These are phyloP conservation scores for Fusarium denticulatum DNA, from an alignment of 2,329 filamentous ascomycete species.

Conservation along the genomic window DNA sequence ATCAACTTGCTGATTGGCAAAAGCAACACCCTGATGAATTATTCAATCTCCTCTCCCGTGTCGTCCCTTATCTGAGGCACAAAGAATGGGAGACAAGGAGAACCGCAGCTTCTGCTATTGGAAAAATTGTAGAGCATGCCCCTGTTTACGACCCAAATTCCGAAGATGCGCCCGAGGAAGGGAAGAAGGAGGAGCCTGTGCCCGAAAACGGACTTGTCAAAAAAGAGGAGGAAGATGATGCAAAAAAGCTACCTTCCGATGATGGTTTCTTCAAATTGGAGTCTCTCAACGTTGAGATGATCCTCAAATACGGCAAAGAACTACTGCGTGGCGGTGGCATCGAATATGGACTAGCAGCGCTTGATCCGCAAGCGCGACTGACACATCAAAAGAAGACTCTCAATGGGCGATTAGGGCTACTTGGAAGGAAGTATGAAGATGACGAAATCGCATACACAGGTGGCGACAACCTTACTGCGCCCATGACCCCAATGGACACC, in stretches of 20 bases:
- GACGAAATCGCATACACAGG: slow-evolving; percentile 74
- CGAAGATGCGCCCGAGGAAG: slow-evolving; percentile 65
- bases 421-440: slow-evolving; percentile 86
- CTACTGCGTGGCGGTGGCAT: slow-evolving; percentile 86
- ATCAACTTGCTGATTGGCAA: slow-evolving; percentile 96
- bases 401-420: slow-evolving; percentile 80
- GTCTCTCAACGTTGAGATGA: slow-evolving; percentile 78
- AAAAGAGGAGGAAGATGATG: slow-evolving; percentile 70
- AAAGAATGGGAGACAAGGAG: slow-evolving; percentile 98
- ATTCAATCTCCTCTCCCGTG: slow-evolving; percentile 91
- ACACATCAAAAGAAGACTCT: slow-evolving; percentile 92
- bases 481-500: slow-evolving; percentile 58
- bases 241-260: slow-evolving; percentile 53
- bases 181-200: slow-evolving; percentile 52
- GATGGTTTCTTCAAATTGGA: slow-evolving; percentile 77
- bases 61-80: slow-evolving; percentile 93
- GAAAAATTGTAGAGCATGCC: slow-evolving; percentile 91
- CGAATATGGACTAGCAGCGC: slow-evolving; percentile 82
- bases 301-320: slow-evolving; percentile 85
- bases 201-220: slow-evolving; percentile 60
- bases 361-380: slow-evolving; percentile 84
- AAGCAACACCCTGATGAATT: slow-evolving; percentile 98
- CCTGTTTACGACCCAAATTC: slow-evolving; percentile 88
- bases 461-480: slow-evolving; percentile 57
- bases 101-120: slow-evolving; percentile 92